Conservation (phyloP, 129 eudicot species). For the sunflower (Helianthus annuus) region DNA sequence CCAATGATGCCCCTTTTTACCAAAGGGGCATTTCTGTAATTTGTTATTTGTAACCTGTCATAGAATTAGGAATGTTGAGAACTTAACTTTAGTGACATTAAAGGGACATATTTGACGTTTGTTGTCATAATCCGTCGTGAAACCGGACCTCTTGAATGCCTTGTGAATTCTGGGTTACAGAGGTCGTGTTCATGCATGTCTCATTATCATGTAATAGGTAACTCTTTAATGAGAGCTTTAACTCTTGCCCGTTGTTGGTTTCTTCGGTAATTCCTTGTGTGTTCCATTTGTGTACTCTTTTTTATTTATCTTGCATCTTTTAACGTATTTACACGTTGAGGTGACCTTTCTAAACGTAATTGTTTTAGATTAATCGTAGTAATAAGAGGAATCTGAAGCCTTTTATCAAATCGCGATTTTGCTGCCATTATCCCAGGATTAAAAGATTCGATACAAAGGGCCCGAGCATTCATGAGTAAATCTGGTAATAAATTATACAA, state of each 20-base stretch:
- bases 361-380: too few relatives aligned
- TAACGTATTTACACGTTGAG: too few relatives aligned
- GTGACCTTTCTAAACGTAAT: too few relatives aligned
- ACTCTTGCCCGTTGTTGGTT: slow-evolving; percentile 15
- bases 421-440: too few relatives aligned
- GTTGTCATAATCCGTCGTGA: not conserved
- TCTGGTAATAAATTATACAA: too few relatives aligned
- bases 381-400: too few relatives aligned
- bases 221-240: not conserved
- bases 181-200: slow-evolving; percentile 37
- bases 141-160: slow-evolving; percentile 6
- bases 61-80: slow-evolving; percentile 42
- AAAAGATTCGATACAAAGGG: too few relatives aligned
- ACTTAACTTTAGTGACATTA: slow-evolving; percentile 24
- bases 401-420: too few relatives aligned
- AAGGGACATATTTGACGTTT: slow-evolving; percentile 27
- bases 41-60: slow-evolving; percentile 32
- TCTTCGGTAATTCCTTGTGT: not conserved
- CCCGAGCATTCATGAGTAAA: too few relatives aligned
- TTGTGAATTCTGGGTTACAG: slow-evolving; percentile 41
- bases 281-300: too few relatives aligned
- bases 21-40: slow-evolving; percentile 30
- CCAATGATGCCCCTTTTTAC: slow-evolving; percentile 22
- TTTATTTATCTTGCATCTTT: too few relatives aligned
- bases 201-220: not conserved